Conservation (phyloP, 2,329 filamentous ascomycete genomes). For the Rosellinia necatrix region DNA sequence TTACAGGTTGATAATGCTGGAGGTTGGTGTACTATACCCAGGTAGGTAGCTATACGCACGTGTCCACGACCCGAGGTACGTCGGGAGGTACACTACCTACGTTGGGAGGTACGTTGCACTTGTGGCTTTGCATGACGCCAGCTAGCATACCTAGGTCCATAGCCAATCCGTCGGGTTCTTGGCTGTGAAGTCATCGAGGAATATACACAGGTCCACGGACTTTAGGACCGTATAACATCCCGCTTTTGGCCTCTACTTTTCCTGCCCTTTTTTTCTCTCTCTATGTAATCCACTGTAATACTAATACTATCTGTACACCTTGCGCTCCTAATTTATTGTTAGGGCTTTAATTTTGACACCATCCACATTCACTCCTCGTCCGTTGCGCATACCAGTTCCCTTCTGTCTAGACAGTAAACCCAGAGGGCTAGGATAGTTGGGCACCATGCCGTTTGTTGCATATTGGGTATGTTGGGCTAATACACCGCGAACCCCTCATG, state of each 20-base stretch:
- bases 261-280: not conserved
- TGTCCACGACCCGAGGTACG: not conserved
- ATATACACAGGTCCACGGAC: not conserved
- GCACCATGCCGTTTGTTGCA: slow-evolving; percentile 33
- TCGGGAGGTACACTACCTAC: not conserved
- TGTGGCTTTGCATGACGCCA: slow-evolving; percentile 24
- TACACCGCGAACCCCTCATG: not conserved
- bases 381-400: not conserved
- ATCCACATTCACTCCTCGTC: not conserved
- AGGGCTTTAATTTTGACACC: no score
- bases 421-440: not conserved
- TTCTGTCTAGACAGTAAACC: no score
- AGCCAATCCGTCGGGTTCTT: slow-evolving; percentile 6
- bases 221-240: slow-evolving; percentile 9
- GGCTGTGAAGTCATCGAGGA: slow-evolving; percentile 23
- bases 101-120: not conserved
- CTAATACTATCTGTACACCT: not conserved
- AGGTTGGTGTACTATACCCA: no score
- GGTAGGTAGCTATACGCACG: not conserved
- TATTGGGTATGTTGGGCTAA: slow-evolving; percentile 38
- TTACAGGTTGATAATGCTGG: no score
- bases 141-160: not conserved
- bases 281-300: not conserved
- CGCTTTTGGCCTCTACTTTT: slow-evolving; percentile 5
- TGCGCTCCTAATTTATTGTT: not conserved